Conservation (phyloP, 1,284 basidiomycete genomes). For the Moniliella sp. region DNA sequence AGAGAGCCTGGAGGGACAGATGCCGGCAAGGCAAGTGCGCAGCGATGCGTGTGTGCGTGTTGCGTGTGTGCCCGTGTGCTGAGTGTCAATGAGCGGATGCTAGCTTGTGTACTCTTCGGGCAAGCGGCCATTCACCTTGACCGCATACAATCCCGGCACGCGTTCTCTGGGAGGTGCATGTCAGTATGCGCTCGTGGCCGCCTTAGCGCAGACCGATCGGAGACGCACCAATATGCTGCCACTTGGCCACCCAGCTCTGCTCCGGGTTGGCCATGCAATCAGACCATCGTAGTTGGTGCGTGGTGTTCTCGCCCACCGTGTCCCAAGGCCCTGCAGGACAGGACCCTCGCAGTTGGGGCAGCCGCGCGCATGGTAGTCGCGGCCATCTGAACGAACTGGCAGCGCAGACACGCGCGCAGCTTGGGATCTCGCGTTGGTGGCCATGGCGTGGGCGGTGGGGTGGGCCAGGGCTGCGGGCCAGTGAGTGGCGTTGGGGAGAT, state of each 20-base stretch:
- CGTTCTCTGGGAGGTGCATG: conserved; percentile 16
- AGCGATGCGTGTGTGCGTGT: too few relatives aligned
- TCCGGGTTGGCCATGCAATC: conserved; percentile 71
- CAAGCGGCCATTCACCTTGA: conserved; percentile 25
- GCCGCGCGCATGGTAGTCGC: conserved; percentile 62
- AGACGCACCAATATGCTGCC: conserved; percentile 14
- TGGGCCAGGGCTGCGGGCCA: too few relatives aligned
- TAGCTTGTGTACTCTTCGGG: conserved; percentile 14
- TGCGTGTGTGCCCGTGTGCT: too few relatives aligned
- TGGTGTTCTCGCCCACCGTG: conserved; percentile 65
- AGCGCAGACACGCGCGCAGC: conserved; percentile 71
- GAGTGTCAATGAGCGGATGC: too few relatives aligned
- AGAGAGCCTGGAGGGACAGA: too few relatives aligned
- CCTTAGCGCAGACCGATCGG: neutral
- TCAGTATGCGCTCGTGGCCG: neutral
- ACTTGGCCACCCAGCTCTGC: conserved; percentile 66
- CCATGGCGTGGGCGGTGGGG: too few relatives aligned
- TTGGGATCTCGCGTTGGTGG: conserved; percentile 27
- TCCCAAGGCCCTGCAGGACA: conserved; percentile 74
- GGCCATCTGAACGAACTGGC: conserved; percentile 64
- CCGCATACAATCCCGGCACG: conserved; percentile 27
- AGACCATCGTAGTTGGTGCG: conserved; percentile 77
- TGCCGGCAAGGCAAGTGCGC: too few relatives aligned
- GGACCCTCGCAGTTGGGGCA: conserved; percentile 95
- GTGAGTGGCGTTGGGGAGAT: too few relatives aligned